These are phyloP conservation scores for Pelargonium myrrhifolium DNA, from an alignment of 441 rosid species.

Conservation along the genomic window DNA sequence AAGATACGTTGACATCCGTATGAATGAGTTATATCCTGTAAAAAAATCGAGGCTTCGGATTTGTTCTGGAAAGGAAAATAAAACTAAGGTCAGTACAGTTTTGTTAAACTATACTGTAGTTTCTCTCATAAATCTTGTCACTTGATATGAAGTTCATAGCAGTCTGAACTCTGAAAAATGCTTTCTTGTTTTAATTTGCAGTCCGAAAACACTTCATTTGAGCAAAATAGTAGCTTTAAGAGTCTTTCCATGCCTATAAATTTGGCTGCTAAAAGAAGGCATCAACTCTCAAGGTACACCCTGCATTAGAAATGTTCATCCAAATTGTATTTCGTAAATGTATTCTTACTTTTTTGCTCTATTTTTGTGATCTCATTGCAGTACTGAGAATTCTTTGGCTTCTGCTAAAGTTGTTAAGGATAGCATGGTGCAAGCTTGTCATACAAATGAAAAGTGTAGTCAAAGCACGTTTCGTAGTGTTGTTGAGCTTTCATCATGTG, in stretches of 20 bases:
- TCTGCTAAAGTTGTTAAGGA: constrained; percentile 36
- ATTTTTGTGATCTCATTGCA: constrained; percentile 29
- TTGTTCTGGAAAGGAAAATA: constrained; percentile 49
- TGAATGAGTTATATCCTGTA: constrained; percentile 68
- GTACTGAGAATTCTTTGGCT: constrained; percentile 35
- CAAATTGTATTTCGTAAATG: constrained; percentile 7
- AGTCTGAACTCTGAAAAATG: background rate
- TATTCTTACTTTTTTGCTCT: constrained; percentile 13
- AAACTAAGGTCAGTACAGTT: constrained; percentile 43
- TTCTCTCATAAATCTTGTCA: constrained; percentile 12
- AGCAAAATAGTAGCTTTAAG: constrained; percentile 36
- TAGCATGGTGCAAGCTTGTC: constrained; percentile 28
- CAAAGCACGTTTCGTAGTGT: constrained; percentile 67
- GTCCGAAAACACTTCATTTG: constrained; percentile 34
- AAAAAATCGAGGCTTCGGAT: constrained; percentile 60
- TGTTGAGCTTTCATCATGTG: constrained; percentile 65
- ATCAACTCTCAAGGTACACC: constrained; percentile 44
- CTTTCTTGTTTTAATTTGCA: background rate
- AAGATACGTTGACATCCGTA: constrained; percentile 54
- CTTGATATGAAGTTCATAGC: constrained; percentile 8
- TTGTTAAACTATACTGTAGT: constrained; percentile 7
- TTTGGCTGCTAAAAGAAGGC: constrained; percentile 46
- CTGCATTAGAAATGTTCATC: constrained; percentile 8
- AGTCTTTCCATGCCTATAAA: constrained; percentile 47
- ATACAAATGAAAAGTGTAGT: constrained; percentile 46